Base-by-base conservation (phyloP, 2,329 filamentous ascomycete species). In the Phialophora expanda region DNA sequence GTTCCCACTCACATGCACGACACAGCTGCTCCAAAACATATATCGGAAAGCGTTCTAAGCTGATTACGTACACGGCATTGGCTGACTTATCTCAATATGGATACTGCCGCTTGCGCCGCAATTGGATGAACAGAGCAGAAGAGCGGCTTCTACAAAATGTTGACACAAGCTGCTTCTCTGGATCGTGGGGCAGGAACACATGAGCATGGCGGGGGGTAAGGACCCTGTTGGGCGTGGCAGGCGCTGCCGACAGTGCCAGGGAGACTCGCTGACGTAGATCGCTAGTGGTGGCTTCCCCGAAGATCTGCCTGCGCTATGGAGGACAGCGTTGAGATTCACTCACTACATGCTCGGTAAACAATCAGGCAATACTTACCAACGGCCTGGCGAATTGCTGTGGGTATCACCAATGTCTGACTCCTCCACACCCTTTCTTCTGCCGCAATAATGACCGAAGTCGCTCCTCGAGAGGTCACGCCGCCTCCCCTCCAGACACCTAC, bases 401-500 rank as follows among this genome's bases (percentile, higher is more conserved):
- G 4, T 14, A 4, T 41, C 9, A 48, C 44, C n/a, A 22, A 53
- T 61, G 58, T 41, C 48, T 30, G 20, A 14, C 20, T 54, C 46
- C 46, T n/a, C 17, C 24, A 20, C 24, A 32, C 4, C 26, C 11
- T 9, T 28, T 24, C 9, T 2, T 4, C 17, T 28, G 32, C 56
- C 26, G 41, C 38, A 61, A 62, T 20, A n/a, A 70, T 70, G 66
- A 59, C 66, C 34, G 66, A 71, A 53, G 64, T 60, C n/a, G 70
- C 70, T 14, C 70, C 71, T 17, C 61, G 68, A 56, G 68, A 71
- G 51, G 57, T 71, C 51, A 79, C 78, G 14, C 81, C 81, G 28
- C 81, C 82, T 28, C 75, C 78, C 17, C 75, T 84, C 3, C 80
- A 82, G 62, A 84, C 81, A 41, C 86, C 85, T 41, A 85, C 84